These are phyloP conservation scores for Hylodesmum podocarpum DNA, from an alignment of 306 rosid species.

Conservation along the genomic window DNA sequence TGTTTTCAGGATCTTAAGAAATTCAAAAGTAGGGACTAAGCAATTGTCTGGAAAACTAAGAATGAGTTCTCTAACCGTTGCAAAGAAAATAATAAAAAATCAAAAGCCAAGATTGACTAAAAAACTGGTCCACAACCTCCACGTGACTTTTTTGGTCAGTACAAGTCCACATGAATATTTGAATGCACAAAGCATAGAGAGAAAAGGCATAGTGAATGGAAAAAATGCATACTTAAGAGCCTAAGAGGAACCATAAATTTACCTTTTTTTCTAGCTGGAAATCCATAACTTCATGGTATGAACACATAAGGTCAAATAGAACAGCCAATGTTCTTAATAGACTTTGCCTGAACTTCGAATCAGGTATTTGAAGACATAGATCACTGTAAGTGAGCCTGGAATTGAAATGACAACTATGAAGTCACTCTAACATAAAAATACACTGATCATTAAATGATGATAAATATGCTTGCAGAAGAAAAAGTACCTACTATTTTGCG, in stretches of 20 bases:
- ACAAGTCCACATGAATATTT: conserved; percentile 18
- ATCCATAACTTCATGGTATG: conserved; percentile 88
- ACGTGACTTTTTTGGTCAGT: background rate
- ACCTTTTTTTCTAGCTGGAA: conserved; percentile 83
- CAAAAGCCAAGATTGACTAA: conserved; percentile 15
- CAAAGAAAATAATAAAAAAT: background rate
- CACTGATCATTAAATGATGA: conserved; percentile 9
- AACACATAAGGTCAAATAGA: conserved; percentile 80
- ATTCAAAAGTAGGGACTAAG: conserved; percentile 12
- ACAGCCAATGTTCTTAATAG: conserved; percentile 74
- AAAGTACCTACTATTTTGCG: conserved; percentile 78
- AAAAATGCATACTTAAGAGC: background rate
- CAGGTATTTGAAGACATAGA: conserved; percentile 88
- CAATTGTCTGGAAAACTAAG: background rate
- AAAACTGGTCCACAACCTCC: conserved; percentile 6
- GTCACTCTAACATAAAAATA: conserved; percentile 26
- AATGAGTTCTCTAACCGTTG: background rate
- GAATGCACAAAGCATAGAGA: background rate
- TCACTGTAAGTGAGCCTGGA: conserved; percentile 98
- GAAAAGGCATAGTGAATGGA: background rate
- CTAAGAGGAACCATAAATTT: conserved; percentile 28
- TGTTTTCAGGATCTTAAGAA: conserved; percentile 19
- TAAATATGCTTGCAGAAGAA: conserved; percentile 29
- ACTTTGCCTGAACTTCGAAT: conserved; percentile 88
- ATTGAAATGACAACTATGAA: conserved; percentile 38